phyloP scores from a whole-genome alignment of 2,329 filamentous ascomycete genomes.

The Beauveria asiatica region DNA sequence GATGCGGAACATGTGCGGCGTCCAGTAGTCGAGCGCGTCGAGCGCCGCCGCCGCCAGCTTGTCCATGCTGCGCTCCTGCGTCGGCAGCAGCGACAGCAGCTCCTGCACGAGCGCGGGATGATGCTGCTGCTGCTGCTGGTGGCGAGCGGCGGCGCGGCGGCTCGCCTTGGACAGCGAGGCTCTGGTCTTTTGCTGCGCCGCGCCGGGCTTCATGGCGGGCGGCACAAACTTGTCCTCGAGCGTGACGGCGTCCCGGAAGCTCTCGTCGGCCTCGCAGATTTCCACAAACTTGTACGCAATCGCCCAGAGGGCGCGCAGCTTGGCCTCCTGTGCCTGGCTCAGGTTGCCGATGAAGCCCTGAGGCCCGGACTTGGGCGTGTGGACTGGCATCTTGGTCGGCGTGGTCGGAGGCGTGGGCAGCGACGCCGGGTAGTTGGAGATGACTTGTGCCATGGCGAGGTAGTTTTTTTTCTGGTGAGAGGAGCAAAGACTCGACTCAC shows the following conservation, averaged over 20 bases:
- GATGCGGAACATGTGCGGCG: conserved; percentile 63
- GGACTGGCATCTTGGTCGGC: neutral
- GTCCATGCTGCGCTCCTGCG: conserved; percentile 70
- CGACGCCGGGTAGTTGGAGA: neutral
- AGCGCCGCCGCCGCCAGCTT: conserved; percentile 74
- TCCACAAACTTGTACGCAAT: conserved; percentile 64
- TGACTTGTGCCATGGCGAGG: conserved; percentile 6
- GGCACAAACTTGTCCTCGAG: conserved; percentile 25
- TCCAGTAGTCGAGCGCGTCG: conserved; percentile 62
- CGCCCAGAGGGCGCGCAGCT: conserved; percentile 74
- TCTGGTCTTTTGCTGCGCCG: conserved; percentile 9
- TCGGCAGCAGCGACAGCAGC: conserved; percentile 27
- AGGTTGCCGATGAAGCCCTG: conserved; percentile 71
- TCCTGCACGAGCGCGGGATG: conserved; percentile 22
- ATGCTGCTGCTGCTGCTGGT: conserved; percentile 47
- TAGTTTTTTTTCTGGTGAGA: no score
- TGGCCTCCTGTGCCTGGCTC: conserved; percentile 71
- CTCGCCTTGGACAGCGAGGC: conserved; percentile 24
- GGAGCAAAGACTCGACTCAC: neutral
- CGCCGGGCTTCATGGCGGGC: conserved; percentile 17
- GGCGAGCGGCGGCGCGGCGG: conserved; percentile 31
- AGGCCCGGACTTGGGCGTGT: conserved; percentile 21
- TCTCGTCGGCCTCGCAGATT: conserved; percentile 27
- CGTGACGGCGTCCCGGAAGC: conserved; percentile 18
- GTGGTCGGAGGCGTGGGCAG: neutral